Conservation (phyloP, 176 grass and related monocot species). For the Aegilops speltoides region DNA sequence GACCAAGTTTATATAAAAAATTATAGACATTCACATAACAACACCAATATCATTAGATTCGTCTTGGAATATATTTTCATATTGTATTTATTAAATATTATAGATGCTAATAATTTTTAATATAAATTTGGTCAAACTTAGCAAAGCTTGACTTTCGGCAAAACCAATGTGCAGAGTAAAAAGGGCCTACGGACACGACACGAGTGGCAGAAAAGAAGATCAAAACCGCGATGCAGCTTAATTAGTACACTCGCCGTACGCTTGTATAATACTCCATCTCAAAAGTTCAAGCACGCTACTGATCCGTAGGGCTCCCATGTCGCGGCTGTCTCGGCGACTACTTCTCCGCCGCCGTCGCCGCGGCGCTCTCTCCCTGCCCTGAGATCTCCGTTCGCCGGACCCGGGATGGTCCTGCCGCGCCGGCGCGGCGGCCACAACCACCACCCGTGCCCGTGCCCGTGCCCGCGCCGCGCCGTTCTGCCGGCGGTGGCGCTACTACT, state of each 20-base stretch:
- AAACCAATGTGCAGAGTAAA: no score
- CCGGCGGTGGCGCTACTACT: conserved; percentile 51
- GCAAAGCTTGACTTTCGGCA: no score
- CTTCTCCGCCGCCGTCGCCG: conserved; percentile 11
- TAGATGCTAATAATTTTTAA: no score
- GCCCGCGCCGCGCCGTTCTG: conserved; percentile 38
- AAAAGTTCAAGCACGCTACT: conserved; percentile 15
- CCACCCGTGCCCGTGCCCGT: neutral
- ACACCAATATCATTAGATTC: no score
- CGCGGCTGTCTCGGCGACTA: conserved; percentile 17
- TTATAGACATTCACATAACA: no score
- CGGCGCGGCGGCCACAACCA: conserved; percentile 50
- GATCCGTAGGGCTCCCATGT: neutral
- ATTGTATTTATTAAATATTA: no score
- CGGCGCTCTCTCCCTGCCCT: conserved; percentile 6
- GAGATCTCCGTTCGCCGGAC: conserved; percentile 19
- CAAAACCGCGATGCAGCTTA: neutral
- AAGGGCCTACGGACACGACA: neutral
- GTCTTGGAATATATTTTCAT: no score
- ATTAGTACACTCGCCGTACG: neutral
- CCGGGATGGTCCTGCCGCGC: conserved; percentile 44
- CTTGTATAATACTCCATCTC: neutral
- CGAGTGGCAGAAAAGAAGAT: neutral
- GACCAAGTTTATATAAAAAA: no score
- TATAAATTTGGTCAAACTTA: no score